Evolutionary conservation across 306 rosid species (phyloP).

Genomic region (Quercus berberidifolia): DNA sequence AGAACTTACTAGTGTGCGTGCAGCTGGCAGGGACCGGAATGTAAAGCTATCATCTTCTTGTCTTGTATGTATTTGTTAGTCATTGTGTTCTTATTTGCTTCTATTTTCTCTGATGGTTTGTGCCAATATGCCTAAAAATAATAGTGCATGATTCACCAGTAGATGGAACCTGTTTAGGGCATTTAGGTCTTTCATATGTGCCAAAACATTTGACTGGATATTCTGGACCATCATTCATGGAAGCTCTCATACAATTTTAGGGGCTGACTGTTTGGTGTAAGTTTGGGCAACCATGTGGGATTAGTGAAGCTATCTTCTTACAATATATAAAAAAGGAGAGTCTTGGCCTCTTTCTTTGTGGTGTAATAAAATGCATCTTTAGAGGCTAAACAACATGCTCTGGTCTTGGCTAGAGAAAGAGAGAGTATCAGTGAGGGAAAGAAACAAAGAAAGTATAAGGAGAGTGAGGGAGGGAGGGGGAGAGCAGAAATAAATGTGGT

Average conservation of each 20-base stretch:
- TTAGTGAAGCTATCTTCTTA: not conserved
- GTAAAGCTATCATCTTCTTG: conserved; percentile 92
- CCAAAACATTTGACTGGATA: not conserved
- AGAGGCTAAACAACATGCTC: no score
- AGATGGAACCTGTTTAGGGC: not conserved
- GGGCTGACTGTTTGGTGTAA: no score
- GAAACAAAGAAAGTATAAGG: no score
- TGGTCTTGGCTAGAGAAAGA: no score
- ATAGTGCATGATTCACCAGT: not conserved
- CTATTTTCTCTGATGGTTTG: not conserved
- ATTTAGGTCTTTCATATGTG: not conserved
- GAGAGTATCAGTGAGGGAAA: no score
- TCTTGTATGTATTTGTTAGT: conserved; percentile 53
- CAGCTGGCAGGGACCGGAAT: conserved; percentile 72
- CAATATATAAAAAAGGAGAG: no score
- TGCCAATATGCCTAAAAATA: not conserved
- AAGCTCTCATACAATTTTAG: not conserved
- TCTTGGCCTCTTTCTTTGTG: no score
- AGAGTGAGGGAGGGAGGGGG: no score
- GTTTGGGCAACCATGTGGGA: not conserved
- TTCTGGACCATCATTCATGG: not conserved
- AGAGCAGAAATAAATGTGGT: no score
- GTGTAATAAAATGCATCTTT: no score
- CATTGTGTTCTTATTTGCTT: not conserved
- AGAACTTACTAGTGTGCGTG: conserved; percentile 66